Evolutionary conservation across 257 asterid species (phyloP).

Genomic region (Schizonepeta tenuifolia): DNA sequence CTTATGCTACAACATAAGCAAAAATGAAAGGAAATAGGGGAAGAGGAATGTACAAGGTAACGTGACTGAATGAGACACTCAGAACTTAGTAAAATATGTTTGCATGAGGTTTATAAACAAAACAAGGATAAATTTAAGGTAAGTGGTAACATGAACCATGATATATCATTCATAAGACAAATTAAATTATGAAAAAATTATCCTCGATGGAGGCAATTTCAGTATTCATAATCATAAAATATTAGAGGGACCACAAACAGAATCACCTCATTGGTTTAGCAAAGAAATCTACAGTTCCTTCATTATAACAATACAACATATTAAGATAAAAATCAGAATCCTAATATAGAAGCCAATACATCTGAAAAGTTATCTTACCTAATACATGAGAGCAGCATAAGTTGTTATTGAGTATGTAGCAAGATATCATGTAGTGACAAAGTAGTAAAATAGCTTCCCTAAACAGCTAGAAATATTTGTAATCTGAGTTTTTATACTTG

Average conservation of each 20-base stretch:
- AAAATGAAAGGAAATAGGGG: constrained; percentile 24
- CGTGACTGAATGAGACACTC: constrained; percentile 35
- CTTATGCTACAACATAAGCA: constrained; percentile 30
- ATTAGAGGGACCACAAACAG: constrained; percentile 37
- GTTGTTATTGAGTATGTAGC: not conserved
- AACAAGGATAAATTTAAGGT: constrained; percentile 22
- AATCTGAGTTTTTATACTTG: constrained; percentile 15
- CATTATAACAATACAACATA: constrained; percentile 11
- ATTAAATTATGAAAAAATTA: constrained; percentile 21
- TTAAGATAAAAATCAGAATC: constrained; percentile 12
- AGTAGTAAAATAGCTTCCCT: constrained; percentile 24
- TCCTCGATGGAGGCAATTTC: constrained; percentile 30
- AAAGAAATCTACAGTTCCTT: constrained; percentile 24
- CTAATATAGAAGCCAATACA: not conserved
- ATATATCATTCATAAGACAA: constrained; percentile 5
- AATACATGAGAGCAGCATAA: constrained; percentile 15
- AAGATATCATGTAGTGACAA: constrained; percentile 20
- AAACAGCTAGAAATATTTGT: constrained; percentile 19
- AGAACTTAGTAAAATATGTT: constrained; percentile 20
- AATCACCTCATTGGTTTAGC: constrained; percentile 31
- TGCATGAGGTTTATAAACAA: constrained; percentile 17
- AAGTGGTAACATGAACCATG: constrained; percentile 32
- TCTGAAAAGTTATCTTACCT: constrained; percentile 12
- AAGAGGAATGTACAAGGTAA: constrained; percentile 25
- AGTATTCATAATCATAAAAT: constrained; percentile 35